Conservation (phyloP, 129 eudicot species). For the Calendula officinalis region DNA sequence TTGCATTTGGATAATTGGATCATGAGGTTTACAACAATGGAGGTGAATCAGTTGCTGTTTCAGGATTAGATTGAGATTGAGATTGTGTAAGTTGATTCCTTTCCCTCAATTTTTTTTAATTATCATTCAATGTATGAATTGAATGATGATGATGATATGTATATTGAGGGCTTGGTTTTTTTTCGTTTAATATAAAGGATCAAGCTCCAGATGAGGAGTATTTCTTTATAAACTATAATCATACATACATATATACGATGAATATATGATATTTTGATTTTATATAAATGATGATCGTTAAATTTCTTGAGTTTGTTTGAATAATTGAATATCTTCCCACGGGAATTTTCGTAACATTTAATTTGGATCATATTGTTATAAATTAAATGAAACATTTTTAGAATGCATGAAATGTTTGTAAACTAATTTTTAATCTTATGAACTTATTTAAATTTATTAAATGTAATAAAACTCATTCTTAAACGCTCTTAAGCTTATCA, state of each 20-base stretch:
- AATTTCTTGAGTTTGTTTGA: neutral
- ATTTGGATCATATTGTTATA: neutral
- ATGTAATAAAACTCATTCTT: too few relatives aligned
- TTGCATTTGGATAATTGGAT: neutral
- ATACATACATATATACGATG: neutral
- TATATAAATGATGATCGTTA: neutral
- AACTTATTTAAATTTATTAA: too few relatives aligned
- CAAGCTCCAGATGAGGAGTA: constrained; percentile 38
- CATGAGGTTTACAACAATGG: neutral
- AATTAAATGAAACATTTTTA: neutral
- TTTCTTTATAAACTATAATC: neutral
- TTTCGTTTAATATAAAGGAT: constrained; percentile 50
- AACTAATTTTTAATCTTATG: too few relatives aligned
- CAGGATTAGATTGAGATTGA: neutral
- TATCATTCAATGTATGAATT: constrained; percentile 17
- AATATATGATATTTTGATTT: neutral
- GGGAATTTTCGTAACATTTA: neutral
- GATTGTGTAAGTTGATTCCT: constrained; percentile 17
- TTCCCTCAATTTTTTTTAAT: constrained; percentile 11
- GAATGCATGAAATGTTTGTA: too few relatives aligned
- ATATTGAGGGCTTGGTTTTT: constrained; percentile 32
- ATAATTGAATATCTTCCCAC: neutral
- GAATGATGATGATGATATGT: neutral
- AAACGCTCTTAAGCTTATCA: too few relatives aligned
- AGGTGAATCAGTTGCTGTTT: neutral